Conservation (phyloP, 2,329 filamentous ascomycete genomes). For the Microcyclospora pomicola region DNA sequence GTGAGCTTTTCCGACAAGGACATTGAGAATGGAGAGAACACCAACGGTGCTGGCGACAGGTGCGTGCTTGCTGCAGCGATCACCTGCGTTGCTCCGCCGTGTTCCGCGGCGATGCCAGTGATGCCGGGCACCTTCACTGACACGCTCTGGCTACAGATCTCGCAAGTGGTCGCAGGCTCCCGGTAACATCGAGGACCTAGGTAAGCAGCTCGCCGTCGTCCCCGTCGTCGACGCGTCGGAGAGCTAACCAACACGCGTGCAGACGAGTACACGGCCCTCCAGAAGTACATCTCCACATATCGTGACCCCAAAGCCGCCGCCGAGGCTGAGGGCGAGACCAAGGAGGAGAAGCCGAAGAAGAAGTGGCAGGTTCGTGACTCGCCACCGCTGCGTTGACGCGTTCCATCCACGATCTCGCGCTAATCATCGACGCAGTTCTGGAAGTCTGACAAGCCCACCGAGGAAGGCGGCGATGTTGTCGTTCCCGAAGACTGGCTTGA, state of each 20-base stretch:
- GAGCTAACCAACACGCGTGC: slow-evolving; percentile 3
- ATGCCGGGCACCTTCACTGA: slow-evolving; percentile 1
- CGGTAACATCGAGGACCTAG: slow-evolving; percentile 29
- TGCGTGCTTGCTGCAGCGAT: slow-evolving; percentile 8
- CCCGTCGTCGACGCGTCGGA: not conserved
- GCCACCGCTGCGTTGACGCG: not conserved
- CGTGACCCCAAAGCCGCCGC: slow-evolving; percentile 42
- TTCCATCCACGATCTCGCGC: not conserved
- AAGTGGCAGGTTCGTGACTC: slow-evolving; percentile 35
- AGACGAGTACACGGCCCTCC: slow-evolving; percentile 52
- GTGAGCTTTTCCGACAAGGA: slow-evolving; percentile 28
- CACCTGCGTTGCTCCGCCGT: slow-evolving; percentile 4
- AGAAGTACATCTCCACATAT: slow-evolving; percentile 55
- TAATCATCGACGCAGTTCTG: slow-evolving; percentile 34
- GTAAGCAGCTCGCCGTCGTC: slow-evolving; percentile 10
- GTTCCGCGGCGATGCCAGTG: not conserved
- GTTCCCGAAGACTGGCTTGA: slow-evolving; percentile 55
- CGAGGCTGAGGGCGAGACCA: slow-evolving; percentile 23
- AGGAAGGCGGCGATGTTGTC: slow-evolving; percentile 23
- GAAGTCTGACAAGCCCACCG: slow-evolving; percentile 26
- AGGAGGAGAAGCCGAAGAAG: slow-evolving; percentile 36
- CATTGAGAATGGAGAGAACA: slow-evolving; percentile 22
- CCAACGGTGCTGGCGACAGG: slow-evolving; percentile 14
- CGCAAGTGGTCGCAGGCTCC: slow-evolving; percentile 27
- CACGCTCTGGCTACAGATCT: slow-evolving; percentile 11